Evolutionary conservation across 1,284 basidiomycete genomes (phyloP), one percentile per base, ranked within the genome.

Genomic region (Fomitopsis schrenkii): DNA sequence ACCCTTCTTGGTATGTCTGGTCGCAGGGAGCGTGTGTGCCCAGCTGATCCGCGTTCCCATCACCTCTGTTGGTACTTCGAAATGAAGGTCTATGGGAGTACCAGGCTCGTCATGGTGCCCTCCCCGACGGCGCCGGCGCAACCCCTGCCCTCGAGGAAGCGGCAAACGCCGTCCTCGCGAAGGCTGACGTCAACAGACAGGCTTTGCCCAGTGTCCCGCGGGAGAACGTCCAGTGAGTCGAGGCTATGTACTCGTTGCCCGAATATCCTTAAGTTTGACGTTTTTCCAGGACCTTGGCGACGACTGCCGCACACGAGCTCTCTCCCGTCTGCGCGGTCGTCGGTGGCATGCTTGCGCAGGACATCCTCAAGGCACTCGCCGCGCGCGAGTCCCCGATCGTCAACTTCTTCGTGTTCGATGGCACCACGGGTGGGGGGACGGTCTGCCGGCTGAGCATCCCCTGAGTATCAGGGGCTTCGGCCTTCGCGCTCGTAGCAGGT

Each of bases 271-370:
- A 22, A 45, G 15, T 57, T 55, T 41, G n/a, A 17, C 48, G 14
- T 33, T 19, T 59, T 58, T 40, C 50, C 64, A 91, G 90, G 60
- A 78, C 85, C 48, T 67, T 91, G 53, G 79, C 87, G 12, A 80
- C 78, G 17, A 89, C 90, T n/a, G 89, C 94, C 15, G 76, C 79
- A n/a, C 86, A 91, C 72, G 91, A 97, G 72, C 92, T 97, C 78
- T 87, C 93, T 3, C 92, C 95, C 1, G 87, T 95, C 4, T 90
- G 95, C 72, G 95, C 95, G 0, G 90, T 99, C 35, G 80, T 99
- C 50, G 97, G 97, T 35, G 97, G 97, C 15, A 84, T 98, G 74
- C 77, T 98, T 15, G 95, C 90, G 2, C 97, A 99, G 75, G 97
- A 98, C 73, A 90, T 98, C 57, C 80, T 99, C 50, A 97, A 98